Evolutionary conservation across 2,329 filamentous ascomycete species (phyloP), one percentile per base, ranked within the genome.

Genomic region (Penicillium sp.): DNA sequence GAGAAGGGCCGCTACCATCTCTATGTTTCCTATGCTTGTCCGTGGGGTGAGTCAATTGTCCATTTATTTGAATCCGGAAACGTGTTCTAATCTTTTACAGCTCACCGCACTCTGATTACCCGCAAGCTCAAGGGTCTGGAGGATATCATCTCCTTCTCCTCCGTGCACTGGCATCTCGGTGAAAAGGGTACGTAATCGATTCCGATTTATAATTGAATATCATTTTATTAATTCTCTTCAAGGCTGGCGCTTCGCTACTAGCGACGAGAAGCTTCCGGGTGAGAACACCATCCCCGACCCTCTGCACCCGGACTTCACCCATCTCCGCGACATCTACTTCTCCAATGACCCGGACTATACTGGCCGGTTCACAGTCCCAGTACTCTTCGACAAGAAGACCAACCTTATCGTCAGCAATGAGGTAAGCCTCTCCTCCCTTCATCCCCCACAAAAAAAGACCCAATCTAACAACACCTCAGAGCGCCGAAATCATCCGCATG

Each of bases 1-100:
- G 92, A 97, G 75, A 90, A 89, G 74, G 90, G 82, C 47, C 82
- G 94, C 50, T 99, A 99, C 71, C 94, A 99, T 74, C 84, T 99
- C 63, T 99, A 92, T 69, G 87, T 96, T 61, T 92, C 88, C 65
- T 96, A 95, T 73, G 92, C 92, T 6, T 96, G 92, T 73, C 92
- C 92, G 4, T 96, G 92, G 92, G 86, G 79, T 81, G 65, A 51
- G 65, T 18, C 28, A 20, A 45, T 11, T 44, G 10, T 42, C 42
- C 7, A 6, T 2, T 22, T 1, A 10, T 7, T 44, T 27, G 20
- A 9, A 13, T 35, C 16, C 4, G 10, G 14, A 0, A 10, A 3
- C 63, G 63, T 46, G 30, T 48, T 30, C 38, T 51, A 31, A 36
- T 38, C 6, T 42, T 24, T 28, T 48, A 20, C 73, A 85, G 92